phyloP scores from a whole-genome alignment of 1,284 basidiomycete species.

The Sphagnurus paluster region DNA sequence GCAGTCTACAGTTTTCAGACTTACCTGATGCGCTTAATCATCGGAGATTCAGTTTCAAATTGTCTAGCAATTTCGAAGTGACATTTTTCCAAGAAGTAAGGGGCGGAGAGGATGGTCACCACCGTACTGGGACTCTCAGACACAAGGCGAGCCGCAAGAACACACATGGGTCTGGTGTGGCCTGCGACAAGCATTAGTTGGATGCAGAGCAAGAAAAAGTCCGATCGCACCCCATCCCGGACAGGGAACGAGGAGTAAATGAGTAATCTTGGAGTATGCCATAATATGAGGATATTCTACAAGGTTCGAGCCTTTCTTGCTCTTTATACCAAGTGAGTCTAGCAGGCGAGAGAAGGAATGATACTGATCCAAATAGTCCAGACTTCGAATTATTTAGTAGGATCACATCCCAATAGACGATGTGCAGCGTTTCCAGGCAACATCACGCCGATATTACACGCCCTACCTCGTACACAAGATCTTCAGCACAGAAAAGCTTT shows the following conservation, averaged over 20 bases:
- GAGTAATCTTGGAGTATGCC: neutral
- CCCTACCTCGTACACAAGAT: no score
- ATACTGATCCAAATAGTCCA: no score
- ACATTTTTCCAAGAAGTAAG: constrained; percentile 14
- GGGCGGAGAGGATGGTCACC: constrained; percentile 16
- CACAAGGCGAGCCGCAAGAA: constrained; percentile 17
- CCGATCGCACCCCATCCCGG: constrained; percentile 11
- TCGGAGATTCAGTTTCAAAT: constrained; percentile 1
- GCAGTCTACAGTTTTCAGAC: no score
- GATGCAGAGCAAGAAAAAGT: neutral
- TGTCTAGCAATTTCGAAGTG: constrained; percentile 17
- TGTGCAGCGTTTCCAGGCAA: no score
- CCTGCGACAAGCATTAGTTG: constrained; percentile 9
- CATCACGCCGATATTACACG: no score
- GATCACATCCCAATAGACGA: no score
- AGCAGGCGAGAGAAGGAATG: no score
- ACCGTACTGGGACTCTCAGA: constrained; percentile 5
- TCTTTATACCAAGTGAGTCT: no score
- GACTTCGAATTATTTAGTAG: no score
- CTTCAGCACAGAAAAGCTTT: no score
- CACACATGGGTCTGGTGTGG: constrained; percentile 19
- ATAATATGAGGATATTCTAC: no score
- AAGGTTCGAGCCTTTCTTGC: no score
- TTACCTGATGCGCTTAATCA: constrained; percentile 13
- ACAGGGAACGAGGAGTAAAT: constrained; percentile 8